Evolutionary conservation across 2,329 filamentous ascomycete genomes (phyloP).

Genomic region (Trichoderma sp.): DNA sequence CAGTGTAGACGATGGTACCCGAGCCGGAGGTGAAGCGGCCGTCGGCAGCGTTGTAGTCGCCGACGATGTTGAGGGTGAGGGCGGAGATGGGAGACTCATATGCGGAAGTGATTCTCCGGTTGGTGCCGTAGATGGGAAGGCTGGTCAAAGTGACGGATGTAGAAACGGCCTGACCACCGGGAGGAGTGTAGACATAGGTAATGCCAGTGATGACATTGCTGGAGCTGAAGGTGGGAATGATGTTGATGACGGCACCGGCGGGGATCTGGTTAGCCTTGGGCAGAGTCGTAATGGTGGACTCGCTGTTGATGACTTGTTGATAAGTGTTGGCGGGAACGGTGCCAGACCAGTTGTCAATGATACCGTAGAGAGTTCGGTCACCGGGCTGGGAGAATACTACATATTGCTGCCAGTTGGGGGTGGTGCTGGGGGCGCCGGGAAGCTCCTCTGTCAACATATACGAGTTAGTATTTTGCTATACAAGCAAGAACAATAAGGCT

Average conservation of each 20-base stretch:
- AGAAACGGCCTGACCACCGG: background rate
- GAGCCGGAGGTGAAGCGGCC: background rate
- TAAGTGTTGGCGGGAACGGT: background rate
- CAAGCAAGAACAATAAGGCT: background rate
- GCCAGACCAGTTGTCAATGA: conserved; percentile 3
- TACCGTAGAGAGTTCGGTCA: background rate
- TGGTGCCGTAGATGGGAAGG: background rate
- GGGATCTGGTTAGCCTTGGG: background rate
- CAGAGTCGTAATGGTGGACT: background rate
- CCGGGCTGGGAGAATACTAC: conserved; percentile 1
- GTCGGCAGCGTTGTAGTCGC: background rate
- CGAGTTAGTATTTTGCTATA: background rate
- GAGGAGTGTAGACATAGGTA: background rate
- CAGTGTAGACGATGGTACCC: background rate
- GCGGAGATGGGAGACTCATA: background rate
- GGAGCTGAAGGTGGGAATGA: background rate
- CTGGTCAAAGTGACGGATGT: background rate
- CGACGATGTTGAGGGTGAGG: background rate
- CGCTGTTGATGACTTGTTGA: background rate
- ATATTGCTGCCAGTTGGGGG: conserved; percentile 11
- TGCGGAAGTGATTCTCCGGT: background rate
- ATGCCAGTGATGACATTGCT: background rate
- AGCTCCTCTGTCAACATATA: background rate
- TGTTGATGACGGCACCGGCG: background rate
- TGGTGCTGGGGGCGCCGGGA: background rate